These are phyloP conservation scores for Xylariaceae sp. DNA, from an alignment of 2,329 filamentous ascomycete species.

Conservation along the genomic window DNA sequence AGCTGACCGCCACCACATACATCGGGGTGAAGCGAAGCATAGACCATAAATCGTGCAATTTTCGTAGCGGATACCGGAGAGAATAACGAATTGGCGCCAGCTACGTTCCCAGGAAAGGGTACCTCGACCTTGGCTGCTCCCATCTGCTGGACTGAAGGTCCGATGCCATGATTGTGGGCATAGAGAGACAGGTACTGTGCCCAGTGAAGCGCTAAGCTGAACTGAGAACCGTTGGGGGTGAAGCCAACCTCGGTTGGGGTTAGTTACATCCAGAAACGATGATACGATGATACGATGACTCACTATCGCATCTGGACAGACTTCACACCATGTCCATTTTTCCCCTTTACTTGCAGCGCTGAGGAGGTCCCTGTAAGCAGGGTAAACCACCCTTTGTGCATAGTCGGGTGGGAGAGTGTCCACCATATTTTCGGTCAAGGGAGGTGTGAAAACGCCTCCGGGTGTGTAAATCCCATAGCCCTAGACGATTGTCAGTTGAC, in stretches of 20 bases:
- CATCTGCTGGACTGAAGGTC: not conserved
- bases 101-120: constrained; percentile 41
- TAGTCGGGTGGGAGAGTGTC: constrained; percentile 43
- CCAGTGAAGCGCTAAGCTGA: constrained; percentile 48
- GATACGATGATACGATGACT: not conserved
- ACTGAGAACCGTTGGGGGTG: constrained; percentile 48
- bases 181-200: constrained; percentile 49
- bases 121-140: constrained; percentile 23
- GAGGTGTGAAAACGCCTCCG: constrained; percentile 43
- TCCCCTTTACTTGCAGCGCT: constrained; percentile 37
- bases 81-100: constrained; percentile 37
- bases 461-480: constrained; percentile 49
- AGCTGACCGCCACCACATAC: constrained; percentile 40
- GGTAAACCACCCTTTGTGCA: constrained; percentile 47
- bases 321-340: constrained; percentile 47
- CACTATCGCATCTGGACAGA: constrained; percentile 48
- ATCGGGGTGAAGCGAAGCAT: constrained; percentile 40
- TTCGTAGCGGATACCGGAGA: constrained; percentile 43
- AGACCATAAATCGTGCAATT: constrained; percentile 41
- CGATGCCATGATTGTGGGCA: constrained; percentile 37
- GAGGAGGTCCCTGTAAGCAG: constrained; percentile 43
- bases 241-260: constrained; percentile 40
- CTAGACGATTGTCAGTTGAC: constrained; percentile 26
- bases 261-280: not conserved
- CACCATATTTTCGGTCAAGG: constrained; percentile 44